Conservation (phyloP, 192 early-diverging fungal species). For the Coemansia sp. region DNA sequence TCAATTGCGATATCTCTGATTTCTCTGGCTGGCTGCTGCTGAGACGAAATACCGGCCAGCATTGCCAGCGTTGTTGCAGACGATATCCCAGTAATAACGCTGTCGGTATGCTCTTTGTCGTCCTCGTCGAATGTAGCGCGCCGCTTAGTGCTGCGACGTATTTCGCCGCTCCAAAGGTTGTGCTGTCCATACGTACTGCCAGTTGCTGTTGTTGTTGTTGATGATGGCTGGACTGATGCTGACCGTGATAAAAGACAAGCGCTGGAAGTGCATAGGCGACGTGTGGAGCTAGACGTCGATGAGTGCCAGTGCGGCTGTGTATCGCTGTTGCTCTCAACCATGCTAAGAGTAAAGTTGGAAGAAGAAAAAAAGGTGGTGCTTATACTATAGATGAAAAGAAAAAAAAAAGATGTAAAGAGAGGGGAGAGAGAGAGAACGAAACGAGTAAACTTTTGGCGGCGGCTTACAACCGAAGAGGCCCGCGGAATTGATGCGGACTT, state of each 20-base stretch:
- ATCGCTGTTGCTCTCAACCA: not conserved
- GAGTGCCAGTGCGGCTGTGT: constrained; percentile 9
- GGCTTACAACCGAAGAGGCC: too few relatives aligned
- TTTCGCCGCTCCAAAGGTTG: not conserved
- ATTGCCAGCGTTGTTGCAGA: constrained; percentile 20
- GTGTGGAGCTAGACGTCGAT: not conserved
- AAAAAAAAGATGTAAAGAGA: not conserved
- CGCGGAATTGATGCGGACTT: constrained; percentile 10
- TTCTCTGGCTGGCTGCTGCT: constrained; percentile 10
- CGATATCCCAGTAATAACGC: not conserved
- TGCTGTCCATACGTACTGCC: constrained; percentile 1
- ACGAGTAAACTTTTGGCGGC: too few relatives aligned
- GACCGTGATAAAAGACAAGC: not conserved
- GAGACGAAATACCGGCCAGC: constrained; percentile 31
- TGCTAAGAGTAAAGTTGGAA: not conserved
- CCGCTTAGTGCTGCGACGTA: constrained; percentile 7
- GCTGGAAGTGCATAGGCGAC: not conserved
- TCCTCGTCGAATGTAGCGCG: constrained; percentile 2
- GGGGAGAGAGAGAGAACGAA: not conserved
- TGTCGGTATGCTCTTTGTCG: not conserved
- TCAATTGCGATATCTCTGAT: not conserved
- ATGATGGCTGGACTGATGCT: not conserved
- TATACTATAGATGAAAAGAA: not conserved
- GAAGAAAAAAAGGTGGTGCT: not conserved
- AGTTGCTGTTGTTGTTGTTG: not conserved